These are phyloP conservation scores for Fusarium paranaense DNA, from an alignment of 2,329 filamentous ascomycete genomes.

Conservation along the genomic window DNA sequence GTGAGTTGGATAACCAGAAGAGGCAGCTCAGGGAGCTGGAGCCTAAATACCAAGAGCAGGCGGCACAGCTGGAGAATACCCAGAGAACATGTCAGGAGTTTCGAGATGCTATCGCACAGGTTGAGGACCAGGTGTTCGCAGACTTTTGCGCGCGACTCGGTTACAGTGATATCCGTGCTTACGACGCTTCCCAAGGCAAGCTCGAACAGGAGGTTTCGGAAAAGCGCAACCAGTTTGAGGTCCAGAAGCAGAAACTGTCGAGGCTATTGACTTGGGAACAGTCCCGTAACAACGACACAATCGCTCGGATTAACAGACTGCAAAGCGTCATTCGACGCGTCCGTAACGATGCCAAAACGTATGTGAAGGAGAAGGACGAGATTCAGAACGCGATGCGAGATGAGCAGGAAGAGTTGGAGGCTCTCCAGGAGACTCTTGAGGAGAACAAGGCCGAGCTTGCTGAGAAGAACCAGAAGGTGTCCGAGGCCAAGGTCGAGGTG, in stretches of 20 bases:
- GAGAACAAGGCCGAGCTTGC: constrained; percentile 75
- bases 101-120: constrained; percentile 74
- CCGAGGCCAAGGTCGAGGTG: constrained; percentile 82
- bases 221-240: constrained; percentile 87
- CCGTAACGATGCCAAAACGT: constrained; percentile 74
- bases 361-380: constrained; percentile 77
- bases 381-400: constrained; percentile 80
- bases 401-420: constrained; percentile 81
- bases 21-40: constrained; percentile 79
- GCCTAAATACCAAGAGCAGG: constrained; percentile 82
- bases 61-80: constrained; percentile 72
- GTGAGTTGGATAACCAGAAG: constrained; percentile 80
- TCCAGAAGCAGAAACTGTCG: constrained; percentile 82
- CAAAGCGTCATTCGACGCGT: constrained; percentile 75
- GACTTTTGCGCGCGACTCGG: constrained; percentile 88
- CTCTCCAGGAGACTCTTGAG: constrained; percentile 78
- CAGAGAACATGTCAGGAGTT: constrained; percentile 64
- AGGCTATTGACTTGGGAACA: constrained; percentile 69
- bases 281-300: constrained; percentile 66
- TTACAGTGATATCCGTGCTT: constrained; percentile 90
- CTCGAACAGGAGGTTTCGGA: constrained; percentile 90
- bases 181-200: constrained; percentile 92
- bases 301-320: constrained; percentile 75
- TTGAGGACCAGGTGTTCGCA: constrained; percentile 90
- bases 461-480: constrained; percentile 79